phyloP scores from a whole-genome alignment of 176 grass and related monocot genomes.

The Rhynchospora tenuis region DNA sequence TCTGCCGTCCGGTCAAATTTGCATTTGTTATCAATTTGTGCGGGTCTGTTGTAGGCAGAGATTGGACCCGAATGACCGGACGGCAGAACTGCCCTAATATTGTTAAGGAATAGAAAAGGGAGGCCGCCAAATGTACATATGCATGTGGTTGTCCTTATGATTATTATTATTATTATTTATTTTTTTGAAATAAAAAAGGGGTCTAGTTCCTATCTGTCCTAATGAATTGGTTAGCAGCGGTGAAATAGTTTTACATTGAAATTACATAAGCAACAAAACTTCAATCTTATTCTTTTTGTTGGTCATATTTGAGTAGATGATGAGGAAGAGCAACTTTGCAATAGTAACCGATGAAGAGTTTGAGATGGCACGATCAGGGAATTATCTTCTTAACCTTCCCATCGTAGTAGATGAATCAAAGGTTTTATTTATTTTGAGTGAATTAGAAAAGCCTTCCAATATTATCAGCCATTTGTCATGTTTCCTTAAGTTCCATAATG shows the following conservation, averaged over 20 bases:
- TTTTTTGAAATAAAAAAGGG: no score
- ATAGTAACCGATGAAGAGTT: conserved; percentile 87
- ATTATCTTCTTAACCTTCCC: conserved; percentile 84
- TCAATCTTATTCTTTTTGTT: background rate
- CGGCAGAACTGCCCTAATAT: no score
- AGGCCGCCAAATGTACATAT: background rate
- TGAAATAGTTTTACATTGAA: background rate
- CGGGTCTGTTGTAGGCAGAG: no score
- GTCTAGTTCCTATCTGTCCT: no score
- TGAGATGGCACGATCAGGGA: conserved; percentile 65
- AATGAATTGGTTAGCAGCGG: background rate
- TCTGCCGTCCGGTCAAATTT: no score
- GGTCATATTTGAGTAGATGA: conserved; percentile 49
- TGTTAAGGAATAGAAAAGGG: background rate
- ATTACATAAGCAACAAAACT: background rate
- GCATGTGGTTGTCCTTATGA: background rate
- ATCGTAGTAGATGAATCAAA: conserved; percentile 94
- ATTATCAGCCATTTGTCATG: background rate
- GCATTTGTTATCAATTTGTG: no score
- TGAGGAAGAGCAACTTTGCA: conserved; percentile 86
- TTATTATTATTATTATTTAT: no score
- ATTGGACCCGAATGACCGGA: no score
- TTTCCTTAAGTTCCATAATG: background rate
- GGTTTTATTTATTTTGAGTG: conserved; percentile 31
- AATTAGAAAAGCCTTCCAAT: background rate